phyloP scores from a whole-genome alignment of 139 green algal species.

The Picochlorum sp. region DNA sequence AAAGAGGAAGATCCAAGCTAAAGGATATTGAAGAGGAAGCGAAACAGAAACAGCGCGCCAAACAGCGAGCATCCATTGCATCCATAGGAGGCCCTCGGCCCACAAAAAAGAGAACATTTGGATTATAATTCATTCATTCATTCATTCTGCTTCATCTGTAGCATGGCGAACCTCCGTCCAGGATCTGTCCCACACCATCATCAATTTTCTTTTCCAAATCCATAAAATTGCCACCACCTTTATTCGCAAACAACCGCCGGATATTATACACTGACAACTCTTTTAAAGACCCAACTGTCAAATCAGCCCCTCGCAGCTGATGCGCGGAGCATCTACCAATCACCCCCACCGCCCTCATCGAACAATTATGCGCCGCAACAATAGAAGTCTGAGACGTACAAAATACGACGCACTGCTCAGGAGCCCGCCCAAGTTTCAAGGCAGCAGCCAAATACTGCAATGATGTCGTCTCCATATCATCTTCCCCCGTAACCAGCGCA shows the following conservation, averaged over 20 bases:
- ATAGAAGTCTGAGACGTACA: constrained; percentile 48
- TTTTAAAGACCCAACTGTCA: constrained; percentile 56
- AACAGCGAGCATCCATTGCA: constrained; percentile 55
- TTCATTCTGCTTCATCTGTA: not conserved
- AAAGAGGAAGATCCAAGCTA: constrained; percentile 16
- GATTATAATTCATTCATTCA: constrained; percentile 18
- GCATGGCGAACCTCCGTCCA: not conserved
- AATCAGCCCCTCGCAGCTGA: constrained; percentile 65
- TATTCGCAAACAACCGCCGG: constrained; percentile 41
- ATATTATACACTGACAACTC: constrained; percentile 84
- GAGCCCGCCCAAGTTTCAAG: constrained; percentile 71
- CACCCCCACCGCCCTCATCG: constrained; percentile 67
- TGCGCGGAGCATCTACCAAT: constrained; percentile 43
- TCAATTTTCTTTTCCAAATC: constrained; percentile 27
- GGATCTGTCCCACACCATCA: not conserved
- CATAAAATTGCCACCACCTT: constrained; percentile 49
- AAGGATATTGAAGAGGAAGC: not conserved
- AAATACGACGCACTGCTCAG: constrained; percentile 80
- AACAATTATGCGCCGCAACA: constrained; percentile 85
- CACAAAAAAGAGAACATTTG: constrained; percentile 25
- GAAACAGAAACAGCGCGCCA: constrained; percentile 27
- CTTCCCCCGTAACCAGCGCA: constrained; percentile 49
- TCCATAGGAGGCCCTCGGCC: constrained; percentile 44
- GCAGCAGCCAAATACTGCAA: constrained; percentile 68
- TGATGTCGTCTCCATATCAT: constrained; percentile 73